Base-by-base conservation (phyloP, 352 stramenopile species). In the Achlya hypogyna region DNA sequence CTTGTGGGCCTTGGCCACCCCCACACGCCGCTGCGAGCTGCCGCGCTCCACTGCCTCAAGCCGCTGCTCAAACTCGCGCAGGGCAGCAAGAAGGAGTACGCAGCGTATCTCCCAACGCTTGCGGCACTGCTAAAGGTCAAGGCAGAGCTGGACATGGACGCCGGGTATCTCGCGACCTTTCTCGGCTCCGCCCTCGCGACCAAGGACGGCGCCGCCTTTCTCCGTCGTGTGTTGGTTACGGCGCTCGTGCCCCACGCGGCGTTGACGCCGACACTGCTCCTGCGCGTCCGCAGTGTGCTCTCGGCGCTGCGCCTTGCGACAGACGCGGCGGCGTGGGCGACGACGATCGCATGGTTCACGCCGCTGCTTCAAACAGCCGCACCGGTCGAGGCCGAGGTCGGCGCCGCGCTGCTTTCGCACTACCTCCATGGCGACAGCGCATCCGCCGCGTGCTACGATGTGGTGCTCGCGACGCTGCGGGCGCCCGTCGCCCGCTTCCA, bases 141-240 rank as follows among this genome's bases (percentile, higher is more conserved):
- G 54, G 71, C 85, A 35, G 86, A 95, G 59, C 87, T 95, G 32
- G 5, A 78, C 27, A 91, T 93, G 82, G 86, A 95, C 70, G 67
- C 65, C 8, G 74, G 74, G 51, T 84, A 85, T 5, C 69, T 91
- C 2, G 31, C 71, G 35, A 74, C 76, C 8, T 72, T 91, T 31
- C 88, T 76, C 58, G 74, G 71, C 29, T 84, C 81, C 58, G 64
- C 73, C 29, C 43, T 40, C 20, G 71, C 75, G 12, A 29, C 51
- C 25, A 66, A 66, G 25, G 74, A 78, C 5, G 78, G 70, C 43
- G n/a, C n/a, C n/a, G 64, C 59, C 18, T 53, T 69, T 12, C 84
- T 88, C 23, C 72, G 78, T 53, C 75, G 82, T 32, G 43, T 86
- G 20, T 28, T 87, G 22, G 74, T 82, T 60, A 59, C 60, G 4